Base-by-base conservation (phyloP, 495 filamentous ascomycete genomes). In the Daldinia childiae region DNA sequence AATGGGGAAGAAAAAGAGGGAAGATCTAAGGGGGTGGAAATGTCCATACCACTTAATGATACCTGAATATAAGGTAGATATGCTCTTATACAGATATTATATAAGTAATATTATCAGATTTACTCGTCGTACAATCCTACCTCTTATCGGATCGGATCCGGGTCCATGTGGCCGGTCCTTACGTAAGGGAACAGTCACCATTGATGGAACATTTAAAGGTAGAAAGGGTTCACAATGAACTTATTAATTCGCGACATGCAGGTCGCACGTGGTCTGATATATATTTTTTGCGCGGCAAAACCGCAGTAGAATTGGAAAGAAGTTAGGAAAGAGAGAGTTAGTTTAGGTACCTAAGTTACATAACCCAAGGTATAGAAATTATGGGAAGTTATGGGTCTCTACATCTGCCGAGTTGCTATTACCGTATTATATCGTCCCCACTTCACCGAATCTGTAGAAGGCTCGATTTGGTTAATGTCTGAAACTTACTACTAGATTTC, bases 381-480 rank as follows among this genome's bases (percentile, higher is more conserved):
- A 36, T 29, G 1, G 32, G 34, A 36, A 36, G 39, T 41, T 41
- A 29, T 36, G 12, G 14, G 6, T 52, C 36, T 45, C 24, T 32
- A 62, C 71, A 73, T 73, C 71, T 73, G 71, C 71, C 71, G 71
- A 69, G 51, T 58, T 54, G 41, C n/a, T 51, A 52, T 68, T 45
- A 24, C 69, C 56, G 24, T 61, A 32, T 45, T 57, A 38, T 66
- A 50, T 58, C 30, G 56, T 73, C 71, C 58, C 71, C 71, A 62
- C 65, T 21, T 52, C 62, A 29, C 57, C 12, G 50, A 45, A 65
- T 52, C 65, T 69, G 71, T 62, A 58, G 38, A 69, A 56, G 57
- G 57, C 71, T 73, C 71, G 61, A 73, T 73, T 62, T 54, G 71
- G 71, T 66, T 69, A 69, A 68, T 58, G 51, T 26, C 57, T n/a